Evolutionary conservation across 352 stramenopile species (phyloP).

Genomic region (Pythium biforme): DNA sequence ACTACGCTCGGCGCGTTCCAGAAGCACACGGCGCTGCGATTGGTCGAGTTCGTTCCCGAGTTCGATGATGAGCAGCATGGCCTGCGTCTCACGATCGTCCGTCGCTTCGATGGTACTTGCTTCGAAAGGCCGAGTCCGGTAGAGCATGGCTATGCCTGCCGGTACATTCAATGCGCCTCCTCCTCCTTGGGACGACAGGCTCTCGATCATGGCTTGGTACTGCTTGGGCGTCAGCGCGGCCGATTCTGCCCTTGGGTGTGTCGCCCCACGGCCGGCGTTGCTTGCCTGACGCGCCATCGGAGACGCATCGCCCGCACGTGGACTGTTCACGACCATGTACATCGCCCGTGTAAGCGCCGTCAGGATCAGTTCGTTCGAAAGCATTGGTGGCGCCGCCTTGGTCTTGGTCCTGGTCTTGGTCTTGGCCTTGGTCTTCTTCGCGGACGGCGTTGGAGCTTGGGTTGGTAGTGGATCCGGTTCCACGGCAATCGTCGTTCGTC

Average conservation of each 20-base stretch:
- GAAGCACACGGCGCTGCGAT: too few species aligned
- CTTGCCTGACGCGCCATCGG: background rate
- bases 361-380: background rate
- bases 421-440: background rate
- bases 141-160: slow-evolving; percentile 2
- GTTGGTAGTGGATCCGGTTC: background rate
- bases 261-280: too few species aligned
- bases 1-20: too few species aligned
- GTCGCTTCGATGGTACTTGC: background rate
- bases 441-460: background rate
- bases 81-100: background rate
- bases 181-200: background rate
- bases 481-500: background rate
- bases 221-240: background rate
- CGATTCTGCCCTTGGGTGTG: background rate
- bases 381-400: background rate
- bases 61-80: background rate
- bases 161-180: background rate
- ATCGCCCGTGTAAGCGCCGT: background rate
- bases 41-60: background rate
- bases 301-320: background rate
- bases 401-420: background rate
- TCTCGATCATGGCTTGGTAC: slow-evolving; percentile 8
- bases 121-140: background rate
- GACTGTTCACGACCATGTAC: slow-evolving; percentile 1